A percentile compares a stretch with the other conserved stretches of the same genome.
Conservation (phyloP, 257 asterid genomes). For the Rehmannia glutinosa region DNA sequence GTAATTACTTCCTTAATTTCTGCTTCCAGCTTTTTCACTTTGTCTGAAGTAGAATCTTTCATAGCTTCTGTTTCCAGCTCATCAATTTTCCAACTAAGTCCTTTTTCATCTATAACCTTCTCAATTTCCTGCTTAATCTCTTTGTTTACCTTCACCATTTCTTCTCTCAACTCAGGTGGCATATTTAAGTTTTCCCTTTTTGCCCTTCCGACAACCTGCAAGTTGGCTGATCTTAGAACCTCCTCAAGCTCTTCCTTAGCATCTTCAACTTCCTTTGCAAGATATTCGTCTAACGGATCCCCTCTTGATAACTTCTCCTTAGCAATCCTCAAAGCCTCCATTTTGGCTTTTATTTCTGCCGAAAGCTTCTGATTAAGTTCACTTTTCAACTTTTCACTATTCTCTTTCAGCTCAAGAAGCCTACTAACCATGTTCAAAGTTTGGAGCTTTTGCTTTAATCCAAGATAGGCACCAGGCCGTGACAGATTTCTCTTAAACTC, state of each 20-base stretch:
- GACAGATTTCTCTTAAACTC: constrained; percentile 43
- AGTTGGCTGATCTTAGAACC: constrained; percentile 36
- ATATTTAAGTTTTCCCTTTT: constrained; percentile 11
- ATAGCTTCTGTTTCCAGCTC: constrained; percentile 34
- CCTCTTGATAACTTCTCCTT: constrained; percentile 26
- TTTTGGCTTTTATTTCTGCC: constrained; percentile 27
- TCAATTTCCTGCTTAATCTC: constrained; percentile 37
- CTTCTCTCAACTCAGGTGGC: constrained; percentile 29
- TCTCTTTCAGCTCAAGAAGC: constrained; percentile 36
- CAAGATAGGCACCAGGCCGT: constrained; percentile 40
- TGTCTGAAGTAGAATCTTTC: constrained; percentile 32
- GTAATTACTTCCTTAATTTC: constrained; percentile 41
- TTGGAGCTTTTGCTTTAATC: constrained; percentile 40
- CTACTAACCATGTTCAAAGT: constrained; percentile 25
- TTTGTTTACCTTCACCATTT: constrained; percentile 23
- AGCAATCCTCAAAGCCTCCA: constrained; percentile 31
- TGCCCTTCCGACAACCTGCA: constrained; percentile 31
- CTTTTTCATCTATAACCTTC: constrained; percentile 22
- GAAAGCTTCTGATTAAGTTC: constrained; percentile 43
- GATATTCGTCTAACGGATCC: constrained; percentile 27
- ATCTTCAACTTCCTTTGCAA: constrained; percentile 22
- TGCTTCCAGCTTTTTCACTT: constrained; percentile 33
- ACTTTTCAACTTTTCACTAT: constrained; percentile 37
- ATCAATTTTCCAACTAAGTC: constrained; percentile 29
- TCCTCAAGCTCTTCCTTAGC: constrained; percentile 31